A percentile compares a stretch with the other conserved stretches of the same genome.
These are phyloP conservation scores for Colletotrichum lindemuthianum DNA, from an alignment of 2,329 filamentous ascomycete species.

Conservation along the genomic window DNA sequence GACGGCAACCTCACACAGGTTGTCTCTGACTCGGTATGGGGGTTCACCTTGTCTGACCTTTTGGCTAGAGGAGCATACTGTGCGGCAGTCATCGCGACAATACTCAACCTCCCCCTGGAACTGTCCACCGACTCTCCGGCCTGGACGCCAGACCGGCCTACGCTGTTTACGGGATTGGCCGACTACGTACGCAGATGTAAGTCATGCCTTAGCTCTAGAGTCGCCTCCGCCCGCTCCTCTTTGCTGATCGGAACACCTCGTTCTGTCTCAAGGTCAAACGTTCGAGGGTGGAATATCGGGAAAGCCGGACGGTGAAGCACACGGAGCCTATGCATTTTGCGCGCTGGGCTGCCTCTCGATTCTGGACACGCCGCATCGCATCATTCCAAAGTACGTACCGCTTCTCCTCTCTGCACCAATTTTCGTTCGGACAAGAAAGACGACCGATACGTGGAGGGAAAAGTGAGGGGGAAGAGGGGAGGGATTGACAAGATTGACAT, in stretches of 20 bases:
- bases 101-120: conserved; percentile 84
- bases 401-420: not conserved
- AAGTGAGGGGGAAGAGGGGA: too few species aligned
- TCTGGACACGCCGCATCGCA: conserved; percentile 79
- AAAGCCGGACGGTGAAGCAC: conserved; percentile 87
- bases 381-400: conserved; percentile 73
- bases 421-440: too few species aligned
- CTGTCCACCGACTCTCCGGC: conserved; percentile 79
- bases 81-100: conserved; percentile 82
- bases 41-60: conserved; percentile 32
- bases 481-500: too few species aligned
- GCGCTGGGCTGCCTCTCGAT: conserved; percentile 90
- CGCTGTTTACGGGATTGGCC: conserved; percentile 77
- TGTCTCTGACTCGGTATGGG: not conserved
- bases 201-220: conserved; percentile 45
- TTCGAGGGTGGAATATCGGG: conserved; percentile 94
- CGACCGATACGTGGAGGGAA: too few species aligned
- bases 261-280: conserved; percentile 74
- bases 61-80: conserved; percentile 84
- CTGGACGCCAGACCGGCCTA: conserved; percentile 67
- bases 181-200: conserved; percentile 85
- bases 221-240: conserved; percentile 19
- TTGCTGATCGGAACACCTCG: not conserved
- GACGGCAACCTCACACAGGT: not conserved
- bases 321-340: conserved; percentile 97